These are phyloP conservation scores for Rhodotorula sp. DNA, from an alignment of 1,284 basidiomycete species.

Conservation along the genomic window DNA sequence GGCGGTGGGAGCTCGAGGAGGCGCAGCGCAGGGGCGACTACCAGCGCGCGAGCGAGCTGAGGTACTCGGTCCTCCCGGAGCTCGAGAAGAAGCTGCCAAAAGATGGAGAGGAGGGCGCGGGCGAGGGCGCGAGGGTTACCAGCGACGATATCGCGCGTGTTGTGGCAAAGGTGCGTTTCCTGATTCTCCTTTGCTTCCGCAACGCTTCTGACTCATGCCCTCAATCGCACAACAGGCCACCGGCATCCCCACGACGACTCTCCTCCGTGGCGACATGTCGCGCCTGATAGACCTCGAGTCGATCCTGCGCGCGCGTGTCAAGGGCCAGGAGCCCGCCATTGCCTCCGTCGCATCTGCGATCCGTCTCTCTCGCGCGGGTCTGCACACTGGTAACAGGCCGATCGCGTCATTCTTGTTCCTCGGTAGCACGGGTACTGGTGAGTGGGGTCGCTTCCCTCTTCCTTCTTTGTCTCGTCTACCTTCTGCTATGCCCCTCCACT, in stretches of 20 bases:
- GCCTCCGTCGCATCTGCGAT: conserved; percentile 80
- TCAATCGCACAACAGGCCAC: conserved; percentile 78
- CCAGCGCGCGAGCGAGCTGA: conserved; percentile 59
- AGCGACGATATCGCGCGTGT: conserved; percentile 85
- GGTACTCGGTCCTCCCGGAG: conserved; percentile 81
- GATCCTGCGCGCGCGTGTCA: conserved; percentile 68
- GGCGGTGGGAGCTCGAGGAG: conserved; percentile 77
- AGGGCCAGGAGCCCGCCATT: conserved; percentile 85
- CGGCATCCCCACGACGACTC: conserved; percentile 85
- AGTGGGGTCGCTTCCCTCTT: not conserved
- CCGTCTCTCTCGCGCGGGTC: conserved; percentile 82
- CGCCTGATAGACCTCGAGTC: conserved; percentile 92
- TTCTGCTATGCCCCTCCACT: too few species aligned
- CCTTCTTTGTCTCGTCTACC: not conserved
- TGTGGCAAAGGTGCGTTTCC: conserved; percentile 44
- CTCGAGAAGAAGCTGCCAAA: conserved; percentile 72
- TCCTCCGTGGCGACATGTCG: conserved; percentile 86
- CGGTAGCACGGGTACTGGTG: conserved; percentile 68
- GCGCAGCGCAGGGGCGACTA: conserved; percentile 82
- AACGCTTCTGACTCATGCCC: not conserved
- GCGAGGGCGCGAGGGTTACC: conserved; percentile 73
- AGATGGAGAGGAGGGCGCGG: conserved; percentile 65
- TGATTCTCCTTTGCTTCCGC: not conserved
- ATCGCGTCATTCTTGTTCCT: conserved; percentile 90
- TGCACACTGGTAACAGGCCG: conserved; percentile 81